Percentiles rank a stretch among this genome's conserved stretches.
These are phyloP conservation scores for Peronospora belbahrii DNA, from an alignment of 352 stramenopile species.

Conservation along the genomic window DNA sequence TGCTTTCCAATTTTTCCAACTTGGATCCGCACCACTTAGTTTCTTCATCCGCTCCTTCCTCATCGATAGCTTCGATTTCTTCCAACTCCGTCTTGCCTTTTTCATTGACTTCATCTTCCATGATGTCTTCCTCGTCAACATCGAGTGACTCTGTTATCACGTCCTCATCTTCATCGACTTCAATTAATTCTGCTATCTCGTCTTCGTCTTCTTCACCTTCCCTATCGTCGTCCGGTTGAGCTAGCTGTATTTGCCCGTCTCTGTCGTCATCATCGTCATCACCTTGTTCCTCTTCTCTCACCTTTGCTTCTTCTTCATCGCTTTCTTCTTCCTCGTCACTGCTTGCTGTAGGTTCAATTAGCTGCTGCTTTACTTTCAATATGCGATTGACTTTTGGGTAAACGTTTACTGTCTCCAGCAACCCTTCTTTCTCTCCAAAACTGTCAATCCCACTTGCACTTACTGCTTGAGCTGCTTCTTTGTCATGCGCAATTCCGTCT, in stretches of 20 bases:
- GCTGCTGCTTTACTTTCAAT: constrained; percentile 2
- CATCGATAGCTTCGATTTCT: constrained; percentile 6
- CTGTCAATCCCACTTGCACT: constrained; percentile 7
- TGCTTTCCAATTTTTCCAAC: constrained; percentile 3
- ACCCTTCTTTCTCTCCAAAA: constrained; percentile 8
- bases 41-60: constrained; percentile 9
- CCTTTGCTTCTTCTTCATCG: constrained; percentile 5
- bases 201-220: constrained; percentile 2
- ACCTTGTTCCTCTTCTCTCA: constrained; percentile 9
- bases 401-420: not conserved
- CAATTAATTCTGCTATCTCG: not conserved
- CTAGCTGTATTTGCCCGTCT: constrained; percentile 14
- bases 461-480: too few species aligned
- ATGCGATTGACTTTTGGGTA: not conserved
- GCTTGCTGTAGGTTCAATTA: constrained; percentile 7
- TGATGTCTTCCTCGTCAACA: constrained; percentile 3
- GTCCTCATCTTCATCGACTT: constrained; percentile 7
- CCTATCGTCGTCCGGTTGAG: constrained; percentile 12
- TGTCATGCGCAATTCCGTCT: not conserved
- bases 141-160: constrained; percentile 2
- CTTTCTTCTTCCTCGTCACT: constrained; percentile 10
- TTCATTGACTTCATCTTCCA: not conserved
- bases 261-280: constrained; percentile 1
- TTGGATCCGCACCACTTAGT: not conserved
- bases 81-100: not conserved